Evolutionary conservation across 1,139 yeast genomes (phyloP), one percentile per base, ranked within the genome.

Genomic region (Nakaseomyces sp.): DNA sequence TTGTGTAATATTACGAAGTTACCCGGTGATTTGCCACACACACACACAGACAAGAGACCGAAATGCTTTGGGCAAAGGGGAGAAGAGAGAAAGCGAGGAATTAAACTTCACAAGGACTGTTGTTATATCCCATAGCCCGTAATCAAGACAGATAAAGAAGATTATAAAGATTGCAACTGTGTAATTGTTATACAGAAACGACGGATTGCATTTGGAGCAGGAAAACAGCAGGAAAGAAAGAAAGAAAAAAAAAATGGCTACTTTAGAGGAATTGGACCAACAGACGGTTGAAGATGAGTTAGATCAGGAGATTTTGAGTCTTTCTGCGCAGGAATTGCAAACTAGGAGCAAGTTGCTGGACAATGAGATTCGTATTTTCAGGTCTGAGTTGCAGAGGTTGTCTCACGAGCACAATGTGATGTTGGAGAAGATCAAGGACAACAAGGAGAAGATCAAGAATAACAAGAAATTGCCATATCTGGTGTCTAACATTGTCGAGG

Each of bases 401-500:
- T 76, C 85, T 43, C 97, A 91, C 65, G 98, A 93, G 61, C 87
- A 86, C 68, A 78, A 86, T 45, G 86, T 88, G 44, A 91, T 89
- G 96, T 69, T 79, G 49, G 97, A 88, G 56, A 81, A 93, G 64
- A 88, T 93, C 66, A 88, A 89, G 63, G 98, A 91, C 61, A 93
- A 93, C 68, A 89, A 83, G 64, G 97, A 89, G 58, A 93, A 93
- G 70, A 91, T 93, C 65, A 88, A 87, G 61, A 89, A 91, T 63
- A 93, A 93, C 66, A 86, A 83, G 67, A 97, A 88, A 65, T 73
- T 93, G 60, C 99, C 99, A 10, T 93, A 91, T 60, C 71, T 93
- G 50, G 98, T 93, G 40, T 97, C 97, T n/a, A 93, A 91, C 60
- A 94, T 93, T 44, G 97, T 93, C 20, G 99, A 93, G 66, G 71